Base-by-base conservation (phyloP, 2,329 filamentous ascomycete species). In the Coniochaeta sp. region DNA sequence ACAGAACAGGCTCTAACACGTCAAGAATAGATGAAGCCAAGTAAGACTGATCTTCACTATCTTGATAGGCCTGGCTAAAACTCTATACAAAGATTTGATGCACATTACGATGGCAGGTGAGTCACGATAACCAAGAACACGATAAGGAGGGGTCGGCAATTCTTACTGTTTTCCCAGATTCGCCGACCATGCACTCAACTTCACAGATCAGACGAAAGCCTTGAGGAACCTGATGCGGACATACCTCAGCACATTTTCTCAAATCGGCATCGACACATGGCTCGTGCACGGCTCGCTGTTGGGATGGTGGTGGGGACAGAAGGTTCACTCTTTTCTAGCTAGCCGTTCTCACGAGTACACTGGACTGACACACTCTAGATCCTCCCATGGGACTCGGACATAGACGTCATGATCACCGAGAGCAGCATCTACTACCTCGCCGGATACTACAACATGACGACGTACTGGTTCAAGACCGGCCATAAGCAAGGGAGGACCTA, bases 281-380 rank as follows among this genome's bases (percentile, higher is more conserved):
- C 79, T 92, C 54, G 87, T 89, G 61, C 88, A 92, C 63, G 86
- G 87, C n/a, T 87, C 86, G n/a, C 71, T 92, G 27, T 72, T 94
- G 28, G 89, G 88, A 6, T 94, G 89, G 89, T 92, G 87, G 87
- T 92, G 88, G 88, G 89, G 89, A 59, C 74, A 74, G 47, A 72
- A 70, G 64, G 70, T 68, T 63, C 14, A 42, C 12, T 42, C 45
- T 49, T 35, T 14, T 13, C 2, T 40, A 22, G 6, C 38, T n/a
- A n/a, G n/a, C n/a, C n/a, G n/a, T n/a, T 26, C 3, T n/a, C 12
- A 24, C 38, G 4, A 42, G 20, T 26, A 3, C 6, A 24, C 18
- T 14, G 4, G n/a, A 10, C 38, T 42, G 26, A 42, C 26, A 18
- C 13, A 5, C 48, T 9, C 16, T 59, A 85, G 77, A 77, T 87